Evolutionary conservation across 2,329 filamentous ascomycete species (phyloP).

Genomic region (Monosporascus ibericus): DNA sequence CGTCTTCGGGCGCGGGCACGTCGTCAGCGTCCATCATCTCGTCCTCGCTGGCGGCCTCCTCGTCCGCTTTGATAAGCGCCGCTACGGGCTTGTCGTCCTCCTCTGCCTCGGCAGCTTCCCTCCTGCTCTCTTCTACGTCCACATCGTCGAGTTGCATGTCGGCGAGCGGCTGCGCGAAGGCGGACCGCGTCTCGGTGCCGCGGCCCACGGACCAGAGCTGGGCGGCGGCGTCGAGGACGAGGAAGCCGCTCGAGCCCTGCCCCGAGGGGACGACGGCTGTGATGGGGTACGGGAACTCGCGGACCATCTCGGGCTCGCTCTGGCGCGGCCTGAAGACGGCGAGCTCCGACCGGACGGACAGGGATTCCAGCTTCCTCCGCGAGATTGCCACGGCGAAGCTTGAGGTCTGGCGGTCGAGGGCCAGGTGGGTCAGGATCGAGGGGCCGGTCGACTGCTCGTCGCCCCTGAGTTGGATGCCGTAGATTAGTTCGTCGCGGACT

Average conservation of each 20-base stretch:
- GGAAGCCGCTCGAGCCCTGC: conserved; percentile 59
- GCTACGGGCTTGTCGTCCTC: conserved; percentile 23
- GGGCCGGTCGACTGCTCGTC: conserved; percentile 30
- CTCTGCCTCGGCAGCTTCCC: conserved; percentile 15
- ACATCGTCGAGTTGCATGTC: conserved; percentile 43
- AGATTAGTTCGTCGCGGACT: conserved; percentile 68
- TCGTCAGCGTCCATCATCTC: conserved; percentile 37
- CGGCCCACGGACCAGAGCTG: conserved; percentile 61
- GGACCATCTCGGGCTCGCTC: conserved; percentile 52
- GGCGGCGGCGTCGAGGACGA: conserved; percentile 69
- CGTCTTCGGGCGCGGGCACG: too few relatives aligned
- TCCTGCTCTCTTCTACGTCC: not conserved
- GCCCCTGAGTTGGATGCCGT: conserved; percentile 49
- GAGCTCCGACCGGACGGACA: conserved; percentile 45
- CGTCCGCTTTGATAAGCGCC: conserved; percentile 33
- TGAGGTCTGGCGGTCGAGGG: conserved; percentile 60
- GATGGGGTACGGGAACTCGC: conserved; percentile 51
- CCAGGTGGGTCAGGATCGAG: conserved; percentile 55
- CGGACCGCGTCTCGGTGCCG: conserved; percentile 47
- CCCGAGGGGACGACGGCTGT: conserved; percentile 61
- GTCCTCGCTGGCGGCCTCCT: conserved; percentile 33
- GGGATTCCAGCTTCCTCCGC: conserved; percentile 23
- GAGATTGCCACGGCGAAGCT: conserved; percentile 59
- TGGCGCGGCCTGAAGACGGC: conserved; percentile 61
- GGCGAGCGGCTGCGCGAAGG: conserved; percentile 49